Evolutionary conservation across 352 stramenopile genomes (phyloP).

Genomic region (Phytophthora hibernalis): DNA sequence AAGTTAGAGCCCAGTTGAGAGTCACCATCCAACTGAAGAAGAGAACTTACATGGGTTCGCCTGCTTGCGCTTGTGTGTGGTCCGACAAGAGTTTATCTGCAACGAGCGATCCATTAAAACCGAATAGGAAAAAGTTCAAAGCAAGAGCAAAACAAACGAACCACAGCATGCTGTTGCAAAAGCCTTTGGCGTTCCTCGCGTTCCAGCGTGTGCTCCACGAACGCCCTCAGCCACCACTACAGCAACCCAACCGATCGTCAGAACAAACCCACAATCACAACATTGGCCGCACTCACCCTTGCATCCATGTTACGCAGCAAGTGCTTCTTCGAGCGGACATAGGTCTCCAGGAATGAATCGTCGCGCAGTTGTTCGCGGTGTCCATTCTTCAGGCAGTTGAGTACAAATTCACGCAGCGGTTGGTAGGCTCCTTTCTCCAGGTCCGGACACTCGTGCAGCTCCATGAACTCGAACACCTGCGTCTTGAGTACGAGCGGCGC

Average conservation of each 20-base stretch:
- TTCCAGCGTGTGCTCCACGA: slow-evolving; percentile 78
- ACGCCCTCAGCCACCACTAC: slow-evolving; percentile 80
- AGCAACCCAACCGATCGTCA: slow-evolving; percentile 14
- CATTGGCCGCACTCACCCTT: slow-evolving; percentile 41
- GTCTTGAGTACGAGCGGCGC: slow-evolving; percentile 66
- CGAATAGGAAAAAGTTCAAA: neutral
- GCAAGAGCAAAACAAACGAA: slow-evolving; percentile 12
- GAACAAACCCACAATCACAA: neutral
- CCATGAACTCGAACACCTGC: slow-evolving; percentile 86
- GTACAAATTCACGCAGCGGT: slow-evolving; percentile 64
- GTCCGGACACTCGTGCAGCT: slow-evolving; percentile 70
- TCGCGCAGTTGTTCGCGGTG: slow-evolving; percentile 62
- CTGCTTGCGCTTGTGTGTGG: slow-evolving; percentile 77
- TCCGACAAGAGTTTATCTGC: slow-evolving; percentile 58
- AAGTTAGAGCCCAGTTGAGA: slow-evolving; percentile 6
- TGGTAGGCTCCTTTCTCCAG: slow-evolving; percentile 60
- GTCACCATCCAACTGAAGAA: neutral
- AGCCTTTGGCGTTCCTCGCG: slow-evolving; percentile 61
- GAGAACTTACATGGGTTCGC: slow-evolving; percentile 59
- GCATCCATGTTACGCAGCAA: slow-evolving; percentile 73
- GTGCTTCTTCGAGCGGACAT: slow-evolving; percentile 65
- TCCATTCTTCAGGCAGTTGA: slow-evolving; percentile 47
- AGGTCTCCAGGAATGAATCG: slow-evolving; percentile 63
- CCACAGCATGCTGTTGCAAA: slow-evolving; percentile 50
- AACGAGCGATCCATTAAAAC: neutral